These are phyloP conservation scores for Hypoxylon subgilvum DNA, from an alignment of 495 filamentous ascomycete genomes.

Conservation along the genomic window DNA sequence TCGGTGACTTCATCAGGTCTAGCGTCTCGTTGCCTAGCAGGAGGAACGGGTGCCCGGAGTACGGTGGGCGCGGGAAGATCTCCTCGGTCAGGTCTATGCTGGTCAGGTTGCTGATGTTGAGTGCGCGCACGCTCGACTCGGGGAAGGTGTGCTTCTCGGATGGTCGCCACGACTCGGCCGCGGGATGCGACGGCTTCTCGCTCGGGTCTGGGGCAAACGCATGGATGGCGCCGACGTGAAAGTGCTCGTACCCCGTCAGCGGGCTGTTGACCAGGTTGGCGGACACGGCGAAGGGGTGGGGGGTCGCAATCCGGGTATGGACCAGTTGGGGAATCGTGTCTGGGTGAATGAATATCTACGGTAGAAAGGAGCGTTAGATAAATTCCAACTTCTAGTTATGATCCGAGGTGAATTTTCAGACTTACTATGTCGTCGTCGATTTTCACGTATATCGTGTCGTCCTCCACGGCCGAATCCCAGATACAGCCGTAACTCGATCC, in stretches of 20 bases:
- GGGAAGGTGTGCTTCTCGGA: conserved; percentile 31
- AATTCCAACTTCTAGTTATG: neutral
- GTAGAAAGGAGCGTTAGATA: conserved; percentile 12
- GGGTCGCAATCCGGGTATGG: conserved; percentile 57
- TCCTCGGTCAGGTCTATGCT: conserved; percentile 34
- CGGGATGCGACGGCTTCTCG: conserved; percentile 26
- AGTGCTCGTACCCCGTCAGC: conserved; percentile 52
- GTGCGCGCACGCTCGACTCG: conserved; percentile 6
- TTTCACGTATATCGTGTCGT: conserved; percentile 57
- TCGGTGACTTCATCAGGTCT: conserved; percentile 49
- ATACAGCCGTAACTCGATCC: conserved; percentile 42
- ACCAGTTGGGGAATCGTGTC: conserved; percentile 59
- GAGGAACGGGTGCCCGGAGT: conserved; percentile 54
- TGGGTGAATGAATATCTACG: conserved; percentile 58
- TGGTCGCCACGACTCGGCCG: conserved; percentile 38
- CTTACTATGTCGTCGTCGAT: conserved; percentile 62
- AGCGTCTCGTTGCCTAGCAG: conserved; percentile 42
- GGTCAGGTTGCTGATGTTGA: conserved; percentile 17
- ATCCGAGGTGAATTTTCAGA: neutral
- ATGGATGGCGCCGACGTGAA: conserved; percentile 51
- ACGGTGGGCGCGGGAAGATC: conserved; percentile 36
- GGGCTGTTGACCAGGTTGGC: conserved; percentile 62
- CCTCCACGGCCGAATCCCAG: conserved; percentile 44
- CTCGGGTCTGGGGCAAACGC: conserved; percentile 53
- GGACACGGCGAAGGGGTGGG: conserved; percentile 55